Evolutionary conservation across 2,329 filamentous ascomycete genomes (phyloP), one percentile per base, ranked within the genome.

Genomic region (Xylariomycetidae sp.): DNA sequence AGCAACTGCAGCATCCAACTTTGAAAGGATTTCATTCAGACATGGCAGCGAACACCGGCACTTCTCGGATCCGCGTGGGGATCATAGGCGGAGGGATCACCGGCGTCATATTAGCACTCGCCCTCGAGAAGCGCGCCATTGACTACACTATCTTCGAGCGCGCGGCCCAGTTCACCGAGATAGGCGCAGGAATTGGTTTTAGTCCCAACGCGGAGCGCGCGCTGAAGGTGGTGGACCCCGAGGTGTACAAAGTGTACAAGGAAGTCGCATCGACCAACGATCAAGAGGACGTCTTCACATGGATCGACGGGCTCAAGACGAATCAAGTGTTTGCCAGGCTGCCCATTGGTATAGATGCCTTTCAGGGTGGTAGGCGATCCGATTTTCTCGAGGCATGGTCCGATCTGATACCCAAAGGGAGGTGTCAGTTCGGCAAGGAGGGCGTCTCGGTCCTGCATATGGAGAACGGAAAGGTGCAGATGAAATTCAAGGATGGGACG

Each of bases 21-120:
- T n/a, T n/a, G n/a, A n/a, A n/a, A n/a, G n/a, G n/a, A n/a, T n/a
- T n/a, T n/a, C n/a, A n/a, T n/a, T n/a, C n/a, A n/a, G n/a, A n/a
- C n/a, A n/a, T n/a, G n/a, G n/a, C n/a, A n/a, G n/a, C n/a, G n/a
- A n/a, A n/a, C n/a, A n/a, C n/a, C n/a, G n/a, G n/a, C n/a, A n/a
- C n/a, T 8, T 23, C 20, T 23, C 8, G 20, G 20, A 39, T 57
- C 22, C 50, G 46, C 26, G 45, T 73, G 26, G 70, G 67, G 32
- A 65, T 75, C 14, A 51, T 74, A 11, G 77, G 63, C 42, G 74
- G 58, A 34, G 77, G 62, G 46, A 74, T 66, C 38, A 72, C 65
- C 3, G 72, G 71, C 6, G 47, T 74, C 8, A 61, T 64, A 12
- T 58, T 74, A 1, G 67, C 68, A 1, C 54, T 72, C 0, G 70